Conservation (phyloP, 176 grass and related monocot species). For the Miscanthus lutarioriparius region DNA sequence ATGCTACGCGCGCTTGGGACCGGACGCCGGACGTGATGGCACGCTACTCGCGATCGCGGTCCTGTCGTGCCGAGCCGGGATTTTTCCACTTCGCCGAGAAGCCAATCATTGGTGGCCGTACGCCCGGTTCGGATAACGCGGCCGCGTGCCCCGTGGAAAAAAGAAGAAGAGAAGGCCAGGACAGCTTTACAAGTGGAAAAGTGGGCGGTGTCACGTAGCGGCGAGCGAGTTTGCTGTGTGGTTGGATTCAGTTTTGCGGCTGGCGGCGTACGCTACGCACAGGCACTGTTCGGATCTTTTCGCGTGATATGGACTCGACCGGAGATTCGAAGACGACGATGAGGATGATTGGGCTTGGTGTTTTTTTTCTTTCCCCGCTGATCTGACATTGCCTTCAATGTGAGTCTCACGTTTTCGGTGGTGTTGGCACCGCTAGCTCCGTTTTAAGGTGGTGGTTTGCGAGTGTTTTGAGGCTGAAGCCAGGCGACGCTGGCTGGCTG, state of each 20-base stretch:
- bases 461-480: neutral
- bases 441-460: neutral
- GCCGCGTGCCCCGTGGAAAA: neutral
- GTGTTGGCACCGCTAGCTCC: neutral
- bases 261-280: neutral
- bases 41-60: neutral
- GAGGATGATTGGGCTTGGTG: neutral
- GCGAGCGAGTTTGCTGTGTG: neutral
- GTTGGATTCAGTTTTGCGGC: slow-evolving; percentile 39
- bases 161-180: no score
- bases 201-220: neutral
- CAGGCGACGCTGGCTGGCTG: neutral
- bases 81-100: neutral
- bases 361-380: no score
- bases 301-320: neutral
- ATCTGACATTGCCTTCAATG: neutral
- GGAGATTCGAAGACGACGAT: neutral
- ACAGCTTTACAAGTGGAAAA: neutral
- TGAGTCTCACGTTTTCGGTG: neutral
- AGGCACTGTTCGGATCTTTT: neutral
- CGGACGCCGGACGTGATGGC: neutral
- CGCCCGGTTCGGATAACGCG: neutral
- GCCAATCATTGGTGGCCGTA: neutral
- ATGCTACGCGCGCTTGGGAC: no score
- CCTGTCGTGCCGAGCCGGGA: neutral